phyloP scores from a whole-genome alignment of 192 early-diverging fungal genomes.

The Helicostylum pulchrum region DNA sequence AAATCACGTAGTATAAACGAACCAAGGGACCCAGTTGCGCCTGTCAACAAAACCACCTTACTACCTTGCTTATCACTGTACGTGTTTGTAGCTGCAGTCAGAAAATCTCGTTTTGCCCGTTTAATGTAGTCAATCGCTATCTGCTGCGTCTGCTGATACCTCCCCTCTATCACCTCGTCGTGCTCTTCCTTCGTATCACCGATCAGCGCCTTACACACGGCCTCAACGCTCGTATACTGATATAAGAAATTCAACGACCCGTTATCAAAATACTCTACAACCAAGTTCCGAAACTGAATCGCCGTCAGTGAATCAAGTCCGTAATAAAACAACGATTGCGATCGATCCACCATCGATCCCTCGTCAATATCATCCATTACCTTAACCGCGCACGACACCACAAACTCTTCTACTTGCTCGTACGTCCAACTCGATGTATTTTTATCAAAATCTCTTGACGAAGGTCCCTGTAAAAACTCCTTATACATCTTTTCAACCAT shows the following conservation, averaged over 20 bases:
- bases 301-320: conserved; percentile 27
- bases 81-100: not conserved
- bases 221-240: conserved; percentile 15
- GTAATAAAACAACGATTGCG: conserved; percentile 25
- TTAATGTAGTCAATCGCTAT: conserved; percentile 13
- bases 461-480: conserved; percentile 24
- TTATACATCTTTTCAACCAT: conserved; percentile 56
- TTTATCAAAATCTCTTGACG: too few species aligned
- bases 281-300: conserved; percentile 22
- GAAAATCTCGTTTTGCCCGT: conserved; percentile 13
- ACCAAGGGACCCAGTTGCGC: conserved; percentile 36
- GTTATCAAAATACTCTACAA: conserved; percentile 2
- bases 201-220: not conserved
- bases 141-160: conserved; percentile 6
- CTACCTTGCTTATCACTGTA: not conserved
- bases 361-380: too few species aligned
- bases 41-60: conserved; percentile 31
- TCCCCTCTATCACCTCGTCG: not conserved
- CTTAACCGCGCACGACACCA: conserved; percentile 1
- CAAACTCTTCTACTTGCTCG: not conserved
- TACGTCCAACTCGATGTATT: not conserved
- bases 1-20: conserved; percentile 23
- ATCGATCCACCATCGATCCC: not conserved
- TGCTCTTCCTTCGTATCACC: too few species aligned
- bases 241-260: conserved; percentile 28